Base-by-base conservation (phyloP, 192 early-diverging fungal genomes). In the Coemansia sp. region DNA sequence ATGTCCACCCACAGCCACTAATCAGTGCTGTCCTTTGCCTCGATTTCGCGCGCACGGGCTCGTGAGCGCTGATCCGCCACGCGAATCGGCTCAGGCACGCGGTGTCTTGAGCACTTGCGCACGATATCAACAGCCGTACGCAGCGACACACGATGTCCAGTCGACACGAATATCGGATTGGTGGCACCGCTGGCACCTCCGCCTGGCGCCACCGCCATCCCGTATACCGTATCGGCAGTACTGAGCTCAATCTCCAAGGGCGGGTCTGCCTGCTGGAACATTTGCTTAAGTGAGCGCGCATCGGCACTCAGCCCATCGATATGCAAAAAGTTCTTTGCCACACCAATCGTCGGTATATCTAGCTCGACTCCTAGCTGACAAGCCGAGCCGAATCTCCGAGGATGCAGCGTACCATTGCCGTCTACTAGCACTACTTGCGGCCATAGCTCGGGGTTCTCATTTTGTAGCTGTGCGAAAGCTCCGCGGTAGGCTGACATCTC, bases 41-140 rank as follows among this genome's bases (percentile, higher is more conserved):
- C 72, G 20, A 76, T 68, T n/a, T 45, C 55, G 20, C 72, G 72
- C 35, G 69, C 62, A 0, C 61, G 45, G 7, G 63, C 62, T 34
- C 75, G 52, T 44, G 81, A 78, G 39, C 30, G 72, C 56, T 62
- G 73, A 80, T 98, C 96, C n/a, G 95, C 96, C 40, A 85, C 76
- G 6, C 95, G 87, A 63, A 97, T 94, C 5, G 96, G 96, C 70
- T 98, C 96, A 0, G 95, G 94, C 5, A 96, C 84, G 5, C 94
- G 80, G 80, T 84, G 88, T 10, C 70, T 55, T 27, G 87, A 89
- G 59, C 89, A 90, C 12, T 70, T 72, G 13, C 85, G 56, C 3
- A 89, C 88, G n/a, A 98, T 44, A 0, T 69, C 64, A 22, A 96
- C 85, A 0, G 95, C 89, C 8, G 90, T 92, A 1, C 75, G 75